Evolutionary conservation across 257 asterid species (phyloP), one percentile per base, ranked within the genome.

Genomic region (Fraxinus americana): DNA sequence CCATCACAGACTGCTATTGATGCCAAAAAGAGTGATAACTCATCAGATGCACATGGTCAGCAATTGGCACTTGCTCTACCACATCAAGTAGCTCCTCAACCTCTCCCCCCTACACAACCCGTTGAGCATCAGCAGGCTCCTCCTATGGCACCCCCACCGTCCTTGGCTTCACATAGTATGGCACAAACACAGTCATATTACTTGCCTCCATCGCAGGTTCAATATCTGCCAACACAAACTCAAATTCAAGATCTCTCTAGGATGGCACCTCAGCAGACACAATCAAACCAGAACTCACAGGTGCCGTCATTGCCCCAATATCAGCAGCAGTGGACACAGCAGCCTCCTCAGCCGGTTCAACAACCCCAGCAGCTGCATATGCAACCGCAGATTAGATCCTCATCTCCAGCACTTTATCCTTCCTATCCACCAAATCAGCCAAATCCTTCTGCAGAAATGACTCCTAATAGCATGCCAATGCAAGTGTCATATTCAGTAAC

Each of bases 41-140:
- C 87, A 19, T 77, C 90, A 27, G 92, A 88, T 27, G 67, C 74
- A 12, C 91, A 86, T 48, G 92, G 90, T 72, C 89, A 89, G 87
- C 97, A 93, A 81, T 78, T 93, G 80, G 96, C 97, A 48, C 94
- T 95, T 54, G 98, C 96, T n/a, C 87, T 91, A 66, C 93, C 99
- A 75, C 97, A 95, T 83, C 98, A 91, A 84, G 81, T 84, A 61
- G 83, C 87, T 35, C 88, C 89, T 14, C 96, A 84, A 67, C 90
- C 87, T 43, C 13, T 92, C 12, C 83, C 76, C 76, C 85, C 91
- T 50, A 45, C 84, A 73, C 86, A 81, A 29, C 89, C 88, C 4
- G 75, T 80, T 16, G 96, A 90, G 86, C 94, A 88, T 39, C 95
- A 82, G 82, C 92, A 81, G 85, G 92, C 88, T 41, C 83, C 88